Evolutionary conservation across 169 alveolate genomes (phyloP).

Genomic region (Eimeria sp.): DNA sequence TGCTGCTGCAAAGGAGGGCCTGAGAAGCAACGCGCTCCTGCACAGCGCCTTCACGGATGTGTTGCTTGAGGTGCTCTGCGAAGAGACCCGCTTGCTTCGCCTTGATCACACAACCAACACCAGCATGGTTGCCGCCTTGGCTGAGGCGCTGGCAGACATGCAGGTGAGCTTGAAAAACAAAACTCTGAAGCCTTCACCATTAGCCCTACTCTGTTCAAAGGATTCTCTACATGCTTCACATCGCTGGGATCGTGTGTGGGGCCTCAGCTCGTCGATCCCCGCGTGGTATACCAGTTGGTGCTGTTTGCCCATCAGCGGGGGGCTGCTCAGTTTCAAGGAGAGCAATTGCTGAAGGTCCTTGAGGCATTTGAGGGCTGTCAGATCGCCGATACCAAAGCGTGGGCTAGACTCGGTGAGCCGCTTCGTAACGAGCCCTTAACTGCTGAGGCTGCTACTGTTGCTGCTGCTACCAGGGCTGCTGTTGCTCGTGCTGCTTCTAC

Average conservation of each 20-base stretch:
- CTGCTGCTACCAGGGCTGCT: not conserved
- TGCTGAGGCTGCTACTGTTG: not conserved
- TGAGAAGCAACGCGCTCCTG: conserved; percentile 46
- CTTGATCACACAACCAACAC: conserved; percentile 76
- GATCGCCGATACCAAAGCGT: conserved; percentile 63
- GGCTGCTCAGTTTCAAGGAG: conserved; percentile 75
- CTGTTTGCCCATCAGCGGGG: conserved; percentile 75
- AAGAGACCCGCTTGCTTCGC: conserved; percentile 76
- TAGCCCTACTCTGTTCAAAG: not conserved
- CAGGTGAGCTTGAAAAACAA: not conserved
- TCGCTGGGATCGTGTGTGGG: conserved; percentile 12
- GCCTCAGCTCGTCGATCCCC: conserved; percentile 79
- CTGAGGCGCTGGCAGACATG: conserved; percentile 55
- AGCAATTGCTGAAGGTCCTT: conserved; percentile 74
- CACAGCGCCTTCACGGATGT: conserved; percentile 35
- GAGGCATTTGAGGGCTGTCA: conserved; percentile 27
- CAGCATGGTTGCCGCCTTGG: conserved; percentile 76
- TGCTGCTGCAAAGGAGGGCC: conserved; percentile 21
- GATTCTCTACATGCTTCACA: not conserved
- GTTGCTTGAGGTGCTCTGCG: conserved; percentile 74
- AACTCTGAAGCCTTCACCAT: not conserved
- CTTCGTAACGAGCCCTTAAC: not conserved
- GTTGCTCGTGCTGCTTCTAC: not conserved
- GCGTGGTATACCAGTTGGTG: conserved; percentile 77
- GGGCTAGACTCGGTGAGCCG: conserved; percentile 76